Evolutionary conservation across 108 stramenopile genomes (phyloP).

Genomic region (Nitzschia sp.): DNA sequence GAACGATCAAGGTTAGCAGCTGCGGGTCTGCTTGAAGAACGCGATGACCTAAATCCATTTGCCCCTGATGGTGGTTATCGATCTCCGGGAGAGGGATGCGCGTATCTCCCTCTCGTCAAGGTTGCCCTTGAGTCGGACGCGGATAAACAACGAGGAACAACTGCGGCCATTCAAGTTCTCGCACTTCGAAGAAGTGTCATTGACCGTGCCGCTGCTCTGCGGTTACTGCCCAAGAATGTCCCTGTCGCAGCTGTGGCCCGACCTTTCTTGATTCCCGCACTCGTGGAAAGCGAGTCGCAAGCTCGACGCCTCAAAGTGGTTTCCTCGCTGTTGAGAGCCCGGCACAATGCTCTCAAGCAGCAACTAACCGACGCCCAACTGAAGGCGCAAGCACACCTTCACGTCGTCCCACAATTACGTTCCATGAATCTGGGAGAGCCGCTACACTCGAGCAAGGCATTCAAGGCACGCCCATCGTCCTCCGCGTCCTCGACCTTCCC

Average conservation of each 20-base stretch:
- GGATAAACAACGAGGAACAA: slow-evolving; percentile 61
- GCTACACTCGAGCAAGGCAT: slow-evolving; percentile 72
- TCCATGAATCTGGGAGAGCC: slow-evolving; percentile 76
- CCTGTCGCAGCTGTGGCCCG: slow-evolving; percentile 76
- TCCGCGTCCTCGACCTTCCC: slow-evolving; percentile 73
- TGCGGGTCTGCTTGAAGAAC: slow-evolving; percentile 26
- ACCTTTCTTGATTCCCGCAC: slow-evolving; percentile 83
- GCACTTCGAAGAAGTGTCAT: slow-evolving; percentile 73
- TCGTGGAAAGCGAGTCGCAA: slow-evolving; percentile 83
- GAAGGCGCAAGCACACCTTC: slow-evolving; percentile 71
- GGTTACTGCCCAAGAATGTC: slow-evolving; percentile 75
- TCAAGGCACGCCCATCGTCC: slow-evolving; percentile 69
- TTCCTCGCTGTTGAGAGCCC: slow-evolving; percentile 70
- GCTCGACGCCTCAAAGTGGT: slow-evolving; percentile 80
- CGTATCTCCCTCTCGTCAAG: slow-evolving; percentile 83
- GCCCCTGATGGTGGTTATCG: not conserved
- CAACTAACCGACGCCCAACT: slow-evolving; percentile 81
- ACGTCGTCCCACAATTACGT: slow-evolving; percentile 68
- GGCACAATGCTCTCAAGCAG: slow-evolving; percentile 69
- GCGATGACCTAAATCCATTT: slow-evolving; percentile 36
- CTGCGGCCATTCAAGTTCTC: slow-evolving; percentile 82
- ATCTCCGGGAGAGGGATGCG: slow-evolving; percentile 29
- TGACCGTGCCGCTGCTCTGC: slow-evolving; percentile 79
- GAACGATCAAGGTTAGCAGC: slow-evolving; percentile 34
- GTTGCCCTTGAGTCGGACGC: slow-evolving; percentile 77